Evolutionary conservation across 768 basidiomycete species (phyloP).

Genomic region (Russula abietina): DNA sequence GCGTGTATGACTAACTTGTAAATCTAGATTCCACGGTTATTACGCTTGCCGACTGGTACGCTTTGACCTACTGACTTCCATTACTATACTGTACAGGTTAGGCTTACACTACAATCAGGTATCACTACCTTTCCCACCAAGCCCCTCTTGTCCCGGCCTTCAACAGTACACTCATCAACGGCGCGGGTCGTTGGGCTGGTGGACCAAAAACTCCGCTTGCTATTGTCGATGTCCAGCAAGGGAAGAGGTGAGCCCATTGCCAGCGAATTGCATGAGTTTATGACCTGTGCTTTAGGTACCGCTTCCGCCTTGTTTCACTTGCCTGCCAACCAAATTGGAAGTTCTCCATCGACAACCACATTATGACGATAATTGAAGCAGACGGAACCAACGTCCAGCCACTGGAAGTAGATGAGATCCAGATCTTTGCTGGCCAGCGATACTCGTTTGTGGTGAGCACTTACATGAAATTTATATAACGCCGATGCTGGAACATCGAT

Average conservation of each 20-base stretch:
- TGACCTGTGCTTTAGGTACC: neutral
- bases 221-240: neutral
- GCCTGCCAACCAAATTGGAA: constrained; percentile 41
- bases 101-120: no score
- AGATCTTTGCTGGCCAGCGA: constrained; percentile 37
- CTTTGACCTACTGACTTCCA: no score
- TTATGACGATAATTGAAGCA: constrained; percentile 29
- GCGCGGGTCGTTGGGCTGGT: neutral
- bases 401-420: constrained; percentile 36
- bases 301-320: constrained; percentile 33
- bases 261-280: no score
- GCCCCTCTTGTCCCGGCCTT: neutral
- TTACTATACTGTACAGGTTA: no score
- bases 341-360: constrained; percentile 36
- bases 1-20: no score
- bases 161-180: neutral
- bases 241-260: constrained; percentile 25
- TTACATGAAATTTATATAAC: no score
- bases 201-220: neutral
- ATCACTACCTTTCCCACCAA: no score
- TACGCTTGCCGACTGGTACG: no score
- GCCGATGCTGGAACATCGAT: no score
- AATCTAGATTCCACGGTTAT: no score
- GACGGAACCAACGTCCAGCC: constrained; percentile 36
- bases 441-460: neutral